phyloP scores from a whole-genome alignment of 2,329 filamentous ascomycete genomes.

The Aspergillus sp. region DNA sequence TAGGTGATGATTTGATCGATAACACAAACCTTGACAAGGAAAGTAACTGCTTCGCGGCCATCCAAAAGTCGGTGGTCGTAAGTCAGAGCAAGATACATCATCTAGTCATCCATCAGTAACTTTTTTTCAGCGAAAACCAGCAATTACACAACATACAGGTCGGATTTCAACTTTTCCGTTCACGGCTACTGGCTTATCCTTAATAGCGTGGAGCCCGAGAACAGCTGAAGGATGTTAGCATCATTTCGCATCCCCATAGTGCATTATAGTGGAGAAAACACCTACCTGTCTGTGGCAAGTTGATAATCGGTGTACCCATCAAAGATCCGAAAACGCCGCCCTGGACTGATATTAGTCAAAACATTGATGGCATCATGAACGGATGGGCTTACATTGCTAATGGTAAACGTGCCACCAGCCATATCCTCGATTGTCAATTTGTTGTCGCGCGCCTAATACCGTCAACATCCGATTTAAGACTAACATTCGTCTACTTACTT shows the following conservation, averaged over 20 bases:
- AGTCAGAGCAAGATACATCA: constrained; percentile 98
- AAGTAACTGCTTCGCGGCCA: constrained; percentile 90
- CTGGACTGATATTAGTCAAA: constrained; percentile 20
- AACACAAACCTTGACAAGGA: constrained; percentile 71
- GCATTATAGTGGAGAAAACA: not conserved
- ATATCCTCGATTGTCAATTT: constrained; percentile 99
- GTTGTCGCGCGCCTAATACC: constrained; percentile 75
- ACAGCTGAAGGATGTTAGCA: constrained; percentile 51
- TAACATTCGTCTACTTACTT: constrained; percentile 51
- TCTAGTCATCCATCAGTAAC: constrained; percentile 42
- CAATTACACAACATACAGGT: constrained; percentile 48
- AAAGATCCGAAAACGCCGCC: constrained; percentile 94
- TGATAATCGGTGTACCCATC: constrained; percentile 98
- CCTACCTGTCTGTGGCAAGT: constrained; percentile 77
- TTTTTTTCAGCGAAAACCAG: not conserved
- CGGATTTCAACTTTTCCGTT: constrained; percentile 93
- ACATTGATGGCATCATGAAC: not conserved
- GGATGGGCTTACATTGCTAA: constrained; percentile 67
- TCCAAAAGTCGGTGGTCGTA: constrained; percentile 97
- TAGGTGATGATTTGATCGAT: not conserved
- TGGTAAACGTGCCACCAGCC: constrained; percentile 97
- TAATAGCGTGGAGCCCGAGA: constrained; percentile 90
- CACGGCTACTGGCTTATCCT: constrained; percentile 82
- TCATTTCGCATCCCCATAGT: too few species aligned
- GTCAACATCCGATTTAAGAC: constrained; percentile 6